These are phyloP conservation scores for Pythium vanterpoolii DNA, from an alignment of 352 stramenopile species.

Conservation along the genomic window DNA sequence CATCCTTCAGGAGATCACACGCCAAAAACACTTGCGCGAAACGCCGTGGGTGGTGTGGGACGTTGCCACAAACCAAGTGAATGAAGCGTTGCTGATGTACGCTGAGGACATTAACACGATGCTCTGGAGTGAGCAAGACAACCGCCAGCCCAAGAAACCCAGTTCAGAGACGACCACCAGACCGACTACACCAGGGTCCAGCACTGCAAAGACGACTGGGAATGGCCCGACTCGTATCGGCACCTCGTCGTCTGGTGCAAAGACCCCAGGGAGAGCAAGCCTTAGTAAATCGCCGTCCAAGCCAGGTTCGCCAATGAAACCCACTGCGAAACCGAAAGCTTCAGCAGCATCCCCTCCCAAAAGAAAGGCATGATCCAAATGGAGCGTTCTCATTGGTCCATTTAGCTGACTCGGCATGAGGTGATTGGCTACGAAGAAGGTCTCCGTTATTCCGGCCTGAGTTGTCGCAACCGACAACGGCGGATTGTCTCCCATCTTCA, in stretches of 20 bases:
- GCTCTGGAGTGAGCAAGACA: conserved; percentile 53
- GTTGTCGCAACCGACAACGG: conserved; percentile 6
- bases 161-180: conserved; percentile 10
- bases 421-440: conserved; percentile 4
- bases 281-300: conserved; percentile 8
- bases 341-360: not conserved
- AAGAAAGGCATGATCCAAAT: conserved; percentile 14
- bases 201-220: not conserved
- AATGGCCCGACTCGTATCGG: conserved; percentile 11
- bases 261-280: conserved; percentile 16
- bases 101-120: conserved; percentile 57
- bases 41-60: conserved; percentile 50
- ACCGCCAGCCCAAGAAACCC: conserved; percentile 48
- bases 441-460: conserved; percentile 15
- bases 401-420: not conserved
- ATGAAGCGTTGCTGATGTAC: conserved; percentile 62
- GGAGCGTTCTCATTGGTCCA: conserved; percentile 4
- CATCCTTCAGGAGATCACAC: conserved; percentile 39
- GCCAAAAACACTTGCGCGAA: conserved; percentile 30
- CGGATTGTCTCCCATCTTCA: not conserved
- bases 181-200: conserved; percentile 1
- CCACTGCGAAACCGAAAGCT: conserved; percentile 1
- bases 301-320: conserved; percentile 2
- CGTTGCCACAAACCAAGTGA: conserved; percentile 37
- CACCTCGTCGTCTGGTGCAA: not conserved